Percentiles rank a stretch among this genome's conserved stretches.
These are phyloP conservation scores for Rhytidhysteron rufulum DNA, from an alignment of 2,329 filamentous ascomycete species.

Conservation along the genomic window DNA sequence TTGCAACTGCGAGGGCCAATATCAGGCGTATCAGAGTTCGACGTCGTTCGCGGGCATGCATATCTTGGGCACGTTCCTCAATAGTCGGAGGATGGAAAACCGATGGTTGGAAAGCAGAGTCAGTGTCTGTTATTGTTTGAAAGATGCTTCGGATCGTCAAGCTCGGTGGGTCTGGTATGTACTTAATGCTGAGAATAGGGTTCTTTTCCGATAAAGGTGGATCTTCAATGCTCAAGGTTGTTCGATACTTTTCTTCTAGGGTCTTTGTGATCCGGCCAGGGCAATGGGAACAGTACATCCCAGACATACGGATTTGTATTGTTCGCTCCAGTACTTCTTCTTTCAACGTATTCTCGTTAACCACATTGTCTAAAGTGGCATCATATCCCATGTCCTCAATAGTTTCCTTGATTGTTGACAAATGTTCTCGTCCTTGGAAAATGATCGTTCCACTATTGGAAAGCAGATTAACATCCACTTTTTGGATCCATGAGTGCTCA, in stretches of 20 bases:
- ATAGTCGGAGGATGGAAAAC: slow-evolving; percentile 78
- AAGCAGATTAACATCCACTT: slow-evolving; percentile 50
- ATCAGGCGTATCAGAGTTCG: slow-evolving; percentile 67
- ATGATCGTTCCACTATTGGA: slow-evolving; percentile 48
- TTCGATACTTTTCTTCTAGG: slow-evolving; percentile 49
- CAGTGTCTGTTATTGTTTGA: slow-evolving; percentile 60
- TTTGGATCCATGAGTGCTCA: slow-evolving; percentile 42
- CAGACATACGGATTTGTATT: slow-evolving; percentile 35
- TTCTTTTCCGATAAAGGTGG: slow-evolving; percentile 53
- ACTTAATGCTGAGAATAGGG: slow-evolving; percentile 68
- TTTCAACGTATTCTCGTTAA: slow-evolving; percentile 11
- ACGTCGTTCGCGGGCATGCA: slow-evolving; percentile 66
- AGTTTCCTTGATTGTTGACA: slow-evolving; percentile 43
- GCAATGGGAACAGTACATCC: slow-evolving; percentile 47
- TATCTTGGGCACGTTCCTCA: slow-evolving; percentile 72
- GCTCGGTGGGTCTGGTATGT: slow-evolving; percentile 62
- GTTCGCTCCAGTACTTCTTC: slow-evolving; percentile 21
- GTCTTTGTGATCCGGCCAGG: slow-evolving; percentile 50
- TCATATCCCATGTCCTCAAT: slow-evolving; percentile 48
- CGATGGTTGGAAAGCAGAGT: slow-evolving; percentile 62
- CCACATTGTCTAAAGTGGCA: slow-evolving; percentile 34
- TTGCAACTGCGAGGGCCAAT: slow-evolving; percentile 64
- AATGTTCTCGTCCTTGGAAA: slow-evolving; percentile 46
- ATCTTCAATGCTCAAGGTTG: slow-evolving; percentile 50
- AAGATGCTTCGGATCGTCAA: slow-evolving; percentile 77